A percentile compares a stretch with the other conserved stretches of the same genome.
These are phyloP conservation scores for Gilbertella persicaria DNA, from an alignment of 371 early-diverging fungal species.

Conservation along the genomic window DNA sequence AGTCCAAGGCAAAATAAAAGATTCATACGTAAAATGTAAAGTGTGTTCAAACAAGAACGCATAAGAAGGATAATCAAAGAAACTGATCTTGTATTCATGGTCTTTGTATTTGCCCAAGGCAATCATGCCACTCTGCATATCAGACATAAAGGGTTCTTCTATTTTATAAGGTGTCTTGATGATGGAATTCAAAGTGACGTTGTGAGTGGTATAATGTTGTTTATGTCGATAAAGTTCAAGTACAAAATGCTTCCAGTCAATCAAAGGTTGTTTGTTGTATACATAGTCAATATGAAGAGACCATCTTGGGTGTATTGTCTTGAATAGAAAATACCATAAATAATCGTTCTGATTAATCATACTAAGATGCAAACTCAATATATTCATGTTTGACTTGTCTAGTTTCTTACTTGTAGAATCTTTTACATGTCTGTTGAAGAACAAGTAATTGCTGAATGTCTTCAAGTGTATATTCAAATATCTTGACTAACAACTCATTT, in stretches of 20 bases:
- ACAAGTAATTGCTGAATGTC: slow-evolving; percentile 25
- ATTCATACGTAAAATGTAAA: slow-evolving; percentile 10
- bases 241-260: slow-evolving; percentile 41
- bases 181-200: too few relatives aligned
- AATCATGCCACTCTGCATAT: slow-evolving; percentile 30
- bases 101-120: too few relatives aligned
- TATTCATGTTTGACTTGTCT: background rate
- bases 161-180: too few relatives aligned
- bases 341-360: slow-evolving; percentile 25
- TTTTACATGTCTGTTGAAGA: slow-evolving; percentile 25
- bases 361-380: slow-evolving; percentile 3
- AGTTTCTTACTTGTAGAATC: slow-evolving; percentile 28
- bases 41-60: slow-evolving; percentile 32
- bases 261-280: slow-evolving; percentile 14
- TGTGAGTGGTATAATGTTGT: background rate
- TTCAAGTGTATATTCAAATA: slow-evolving; percentile 24
- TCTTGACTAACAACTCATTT: slow-evolving; percentile 35
- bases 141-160: slow-evolving; percentile 40
- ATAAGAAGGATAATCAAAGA: slow-evolving; percentile 43
- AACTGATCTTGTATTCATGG: slow-evolving; percentile 40
- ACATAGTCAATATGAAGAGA: slow-evolving; percentile 25
- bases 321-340: slow-evolving; percentile 37
- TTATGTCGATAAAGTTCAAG: slow-evolving; percentile 26
- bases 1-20: slow-evolving; percentile 22
- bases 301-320: slow-evolving; percentile 33